A percentile compares a stretch with the other conserved stretches of the same genome.
These are phyloP conservation scores for Quercus parvula DNA, from an alignment of 306 rosid species.

Conservation along the genomic window DNA sequence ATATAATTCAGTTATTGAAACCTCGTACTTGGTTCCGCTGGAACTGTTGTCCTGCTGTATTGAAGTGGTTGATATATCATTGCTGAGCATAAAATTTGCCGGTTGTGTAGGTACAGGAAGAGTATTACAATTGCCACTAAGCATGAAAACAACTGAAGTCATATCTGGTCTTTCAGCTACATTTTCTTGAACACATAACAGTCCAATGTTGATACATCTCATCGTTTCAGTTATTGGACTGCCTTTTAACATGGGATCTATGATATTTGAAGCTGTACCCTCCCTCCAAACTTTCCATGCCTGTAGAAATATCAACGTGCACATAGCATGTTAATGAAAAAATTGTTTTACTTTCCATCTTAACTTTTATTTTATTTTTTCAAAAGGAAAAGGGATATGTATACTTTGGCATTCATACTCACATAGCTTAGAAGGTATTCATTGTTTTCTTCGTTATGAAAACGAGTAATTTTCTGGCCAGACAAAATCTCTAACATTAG, in stretches of 20 bases:
- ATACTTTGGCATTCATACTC: no score
- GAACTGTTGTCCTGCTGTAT: no score
- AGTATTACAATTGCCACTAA: conserved; percentile 5
- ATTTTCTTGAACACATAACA: conserved; percentile 35
- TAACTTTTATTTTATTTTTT: no score
- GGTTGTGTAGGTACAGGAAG: background rate
- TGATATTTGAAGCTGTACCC: background rate
- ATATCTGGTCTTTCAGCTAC: conserved; percentile 24
- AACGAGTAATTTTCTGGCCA: background rate
- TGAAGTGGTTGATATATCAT: no score
- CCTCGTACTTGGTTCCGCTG: background rate
- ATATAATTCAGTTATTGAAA: conserved; percentile 1
- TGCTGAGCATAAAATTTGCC: background rate
- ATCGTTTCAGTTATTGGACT: conserved; percentile 21
- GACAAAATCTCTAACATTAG: background rate
- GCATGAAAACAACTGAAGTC: conserved; percentile 29
- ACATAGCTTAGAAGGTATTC: no score
- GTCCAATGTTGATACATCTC: conserved; percentile 30
- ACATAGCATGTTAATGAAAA: no score
- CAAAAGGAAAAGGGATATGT: no score
- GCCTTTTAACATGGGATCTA: conserved; percentile 16
- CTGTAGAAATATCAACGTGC: background rate
- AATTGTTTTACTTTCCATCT: no score
- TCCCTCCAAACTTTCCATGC: conserved; percentile 35
- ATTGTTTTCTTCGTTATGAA: no score